Conservation (phyloP, 2,329 filamentous ascomycete genomes). For the Pseudogymnoascus sp. region DNA sequence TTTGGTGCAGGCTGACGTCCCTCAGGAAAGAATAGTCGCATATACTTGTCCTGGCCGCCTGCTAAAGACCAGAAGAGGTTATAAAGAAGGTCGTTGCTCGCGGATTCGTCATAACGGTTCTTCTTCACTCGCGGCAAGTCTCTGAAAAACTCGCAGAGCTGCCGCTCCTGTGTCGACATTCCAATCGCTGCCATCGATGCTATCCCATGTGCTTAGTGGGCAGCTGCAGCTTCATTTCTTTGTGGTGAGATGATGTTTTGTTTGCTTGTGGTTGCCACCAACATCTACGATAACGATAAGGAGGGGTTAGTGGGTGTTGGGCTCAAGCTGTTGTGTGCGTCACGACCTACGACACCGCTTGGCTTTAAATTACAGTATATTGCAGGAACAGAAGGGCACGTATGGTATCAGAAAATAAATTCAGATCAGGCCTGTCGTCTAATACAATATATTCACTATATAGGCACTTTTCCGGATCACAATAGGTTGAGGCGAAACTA, state of each 20-base stretch:
- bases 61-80: conserved; percentile 85
- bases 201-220: not conserved
- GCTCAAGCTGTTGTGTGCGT: not conserved
- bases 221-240: conserved; percentile 7
- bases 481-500: not conserved
- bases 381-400: not conserved
- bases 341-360: not conserved
- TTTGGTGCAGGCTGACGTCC: conserved; percentile 53
- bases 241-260: not conserved
- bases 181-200: conserved; percentile 33
- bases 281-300: conserved; percentile 8
- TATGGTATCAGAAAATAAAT: not conserved
- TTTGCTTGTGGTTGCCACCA: conserved; percentile 5
- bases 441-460: not conserved
- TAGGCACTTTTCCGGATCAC: not conserved
- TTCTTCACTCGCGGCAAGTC: conserved; percentile 67
- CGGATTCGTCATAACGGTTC: conserved; percentile 69
- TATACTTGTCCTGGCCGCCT: conserved; percentile 64
- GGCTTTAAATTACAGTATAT: not conserved
- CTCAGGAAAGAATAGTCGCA: conserved; percentile 75
- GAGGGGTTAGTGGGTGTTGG: not conserved
- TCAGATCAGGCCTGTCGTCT: not conserved
- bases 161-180: conserved; percentile 65
- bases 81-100: conserved; percentile 65
- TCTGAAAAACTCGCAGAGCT: conserved; percentile 77